Evolutionary conservation across 441 rosid species (phyloP).

Genomic region (Geranium incanum): DNA sequence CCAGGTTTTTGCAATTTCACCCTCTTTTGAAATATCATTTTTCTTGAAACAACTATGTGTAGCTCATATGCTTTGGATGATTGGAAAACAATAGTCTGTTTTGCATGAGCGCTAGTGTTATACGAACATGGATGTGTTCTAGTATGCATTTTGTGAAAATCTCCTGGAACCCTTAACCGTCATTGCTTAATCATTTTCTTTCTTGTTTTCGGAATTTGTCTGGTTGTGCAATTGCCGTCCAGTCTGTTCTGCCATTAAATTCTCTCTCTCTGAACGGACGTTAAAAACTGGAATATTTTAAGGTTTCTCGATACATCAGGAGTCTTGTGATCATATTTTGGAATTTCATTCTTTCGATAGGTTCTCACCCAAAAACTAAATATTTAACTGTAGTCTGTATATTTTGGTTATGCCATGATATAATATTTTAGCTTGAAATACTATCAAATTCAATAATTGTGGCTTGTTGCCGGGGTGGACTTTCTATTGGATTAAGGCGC

Average conservation of each 20-base stretch:
- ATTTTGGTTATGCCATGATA: not conserved
- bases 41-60: not conserved
- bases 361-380: constrained; percentile 2
- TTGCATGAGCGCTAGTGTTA: not conserved
- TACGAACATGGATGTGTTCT: not conserved
- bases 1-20: not conserved
- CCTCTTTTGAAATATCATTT: not conserved
- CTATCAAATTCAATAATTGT: not conserved
- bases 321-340: not conserved
- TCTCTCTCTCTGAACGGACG: not conserved
- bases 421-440: not conserved
- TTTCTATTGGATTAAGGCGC: not conserved
- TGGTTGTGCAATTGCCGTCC: not conserved
- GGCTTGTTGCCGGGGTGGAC: not conserved
- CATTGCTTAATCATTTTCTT: not conserved
- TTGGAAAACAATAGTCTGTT: not conserved
- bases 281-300: not conserved
- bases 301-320: not conserved
- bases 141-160: not conserved
- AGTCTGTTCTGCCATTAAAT: not conserved
- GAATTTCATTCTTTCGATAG: not conserved
- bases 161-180: not conserved
- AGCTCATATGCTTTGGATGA: not conserved
- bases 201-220: not conserved
- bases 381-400: not conserved